A percentile compares a stretch with the other conserved stretches of the same genome.
These are phyloP conservation scores for Paradendryphiella salina DNA, from an alignment of 2,329 filamentous ascomycete species.

Conservation along the genomic window DNA sequence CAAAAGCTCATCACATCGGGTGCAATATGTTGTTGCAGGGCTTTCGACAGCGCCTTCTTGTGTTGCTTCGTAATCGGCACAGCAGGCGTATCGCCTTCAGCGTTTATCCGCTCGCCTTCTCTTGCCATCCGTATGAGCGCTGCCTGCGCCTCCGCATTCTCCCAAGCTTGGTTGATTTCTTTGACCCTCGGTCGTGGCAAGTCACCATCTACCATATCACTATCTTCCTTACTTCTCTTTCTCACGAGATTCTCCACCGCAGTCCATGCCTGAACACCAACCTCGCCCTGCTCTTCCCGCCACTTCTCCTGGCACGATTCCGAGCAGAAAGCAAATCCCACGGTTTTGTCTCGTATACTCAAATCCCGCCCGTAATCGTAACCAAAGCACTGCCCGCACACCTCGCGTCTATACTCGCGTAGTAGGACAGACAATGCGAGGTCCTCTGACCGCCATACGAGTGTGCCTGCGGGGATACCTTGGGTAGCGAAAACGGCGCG, in stretches of 20 bases:
- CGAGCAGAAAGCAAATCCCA: constrained; percentile 52
- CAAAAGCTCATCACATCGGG: constrained; percentile 51
- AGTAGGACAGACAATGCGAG: constrained; percentile 49
- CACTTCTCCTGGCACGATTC: constrained; percentile 44
- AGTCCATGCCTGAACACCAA: constrained; percentile 42
- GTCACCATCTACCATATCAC: constrained; percentile 40
- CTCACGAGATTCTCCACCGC: constrained; percentile 42
- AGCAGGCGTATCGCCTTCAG: not conserved
- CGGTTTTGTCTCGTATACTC: constrained; percentile 42
- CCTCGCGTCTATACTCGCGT: constrained; percentile 54
- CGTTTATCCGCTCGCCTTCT: constrained; percentile 8
- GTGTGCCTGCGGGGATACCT: constrained; percentile 41
- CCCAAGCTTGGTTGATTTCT: constrained; percentile 40
- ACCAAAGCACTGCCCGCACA: constrained; percentile 53
- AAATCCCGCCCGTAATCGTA: constrained; percentile 52
- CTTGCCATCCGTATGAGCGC: constrained; percentile 34
- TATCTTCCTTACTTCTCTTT: constrained; percentile 37
- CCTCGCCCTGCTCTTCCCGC: constrained; percentile 31
- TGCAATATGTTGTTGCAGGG: constrained; percentile 33
- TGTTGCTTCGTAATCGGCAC: constrained; percentile 40
- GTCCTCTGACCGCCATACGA: constrained; percentile 45
- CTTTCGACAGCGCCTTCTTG: constrained; percentile 38
- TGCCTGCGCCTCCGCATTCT: constrained; percentile 26
- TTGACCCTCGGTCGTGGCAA: constrained; percentile 31
- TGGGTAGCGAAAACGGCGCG: constrained; percentile 51